These are phyloP conservation scores for Mucor plumbeus DNA, from an alignment of 371 early-diverging fungal genomes.

Conservation along the genomic window DNA sequence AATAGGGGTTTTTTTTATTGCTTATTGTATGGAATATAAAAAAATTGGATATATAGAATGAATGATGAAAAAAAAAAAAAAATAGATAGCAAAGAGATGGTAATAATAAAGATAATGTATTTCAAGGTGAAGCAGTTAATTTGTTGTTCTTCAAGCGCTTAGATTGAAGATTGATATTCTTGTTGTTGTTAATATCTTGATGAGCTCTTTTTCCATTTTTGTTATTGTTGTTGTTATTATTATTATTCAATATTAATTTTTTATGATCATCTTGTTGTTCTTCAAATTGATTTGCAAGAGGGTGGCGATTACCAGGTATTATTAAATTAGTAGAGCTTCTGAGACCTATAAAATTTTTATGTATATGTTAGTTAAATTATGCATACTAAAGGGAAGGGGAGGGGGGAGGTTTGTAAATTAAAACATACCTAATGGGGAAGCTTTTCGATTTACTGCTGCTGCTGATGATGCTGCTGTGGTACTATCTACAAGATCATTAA, in stretches of 20 bases:
- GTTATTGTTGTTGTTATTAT: too few relatives aligned
- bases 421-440: slow-evolving; percentile 15
- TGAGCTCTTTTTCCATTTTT: slow-evolving; percentile 6
- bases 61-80: background rate
- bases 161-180: background rate
- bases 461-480: background rate
- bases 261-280: slow-evolving; percentile 21
- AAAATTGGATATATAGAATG: background rate
- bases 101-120: slow-evolving; percentile 18
- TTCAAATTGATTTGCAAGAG: slow-evolving; percentile 20
- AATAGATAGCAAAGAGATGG: slow-evolving; percentile 17
- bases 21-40: background rate
- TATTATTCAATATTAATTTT: background rate
- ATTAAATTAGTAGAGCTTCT: slow-evolving; percentile 11
- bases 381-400: too few relatives aligned
- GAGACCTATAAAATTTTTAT: background rate
- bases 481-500: background rate
- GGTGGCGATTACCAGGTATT: slow-evolving; percentile 16
- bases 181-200: slow-evolving; percentile 4
- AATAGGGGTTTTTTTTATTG: background rate
- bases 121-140: slow-evolving; percentile 9
- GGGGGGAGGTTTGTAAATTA: background rate
- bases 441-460: slow-evolving; percentile 4
- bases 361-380: background rate
- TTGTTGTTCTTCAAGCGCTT: slow-evolving; percentile 15